phyloP scores from a whole-genome alignment of 805 yeast genomes.

The Metschnikowia lochheadii region DNA sequence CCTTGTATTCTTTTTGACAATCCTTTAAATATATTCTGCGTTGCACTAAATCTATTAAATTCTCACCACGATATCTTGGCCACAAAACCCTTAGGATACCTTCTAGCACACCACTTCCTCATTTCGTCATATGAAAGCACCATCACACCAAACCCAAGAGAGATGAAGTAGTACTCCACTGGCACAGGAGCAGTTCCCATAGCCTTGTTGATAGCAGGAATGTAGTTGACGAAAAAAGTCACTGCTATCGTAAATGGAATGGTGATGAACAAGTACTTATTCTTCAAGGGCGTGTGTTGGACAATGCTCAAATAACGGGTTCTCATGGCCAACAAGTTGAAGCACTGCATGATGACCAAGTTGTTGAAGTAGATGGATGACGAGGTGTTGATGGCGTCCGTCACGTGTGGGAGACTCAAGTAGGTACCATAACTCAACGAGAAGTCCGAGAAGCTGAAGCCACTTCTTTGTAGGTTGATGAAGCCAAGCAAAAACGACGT shows the following conservation, averaged over 20 bases:
- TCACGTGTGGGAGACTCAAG: constrained; percentile 20
- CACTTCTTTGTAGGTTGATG: constrained; percentile 32
- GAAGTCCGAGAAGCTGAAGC: constrained; percentile 32
- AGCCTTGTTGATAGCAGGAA: constrained; percentile 34
- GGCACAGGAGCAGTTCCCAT: constrained; percentile 39
- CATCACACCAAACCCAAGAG: constrained; percentile 42
- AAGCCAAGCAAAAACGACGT: constrained; percentile 40
- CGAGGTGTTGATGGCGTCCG: constrained; percentile 25
- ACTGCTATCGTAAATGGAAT: constrained; percentile 33
- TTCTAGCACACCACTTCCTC: constrained; percentile 35
- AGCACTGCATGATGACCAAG: constrained; percentile 45
- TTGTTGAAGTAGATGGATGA: constrained; percentile 46
- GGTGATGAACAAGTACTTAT: constrained; percentile 32
- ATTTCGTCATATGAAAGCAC: constrained; percentile 40
- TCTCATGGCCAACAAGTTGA: constrained; percentile 42
- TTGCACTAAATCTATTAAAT: too few species aligned
- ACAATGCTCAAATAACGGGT: constrained; percentile 40
- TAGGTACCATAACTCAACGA: constrained; percentile 34
- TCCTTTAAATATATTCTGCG: not conserved
- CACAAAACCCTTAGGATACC: constrained; percentile 32
- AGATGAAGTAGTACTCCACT: constrained; percentile 44
- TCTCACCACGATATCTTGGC: constrained; percentile 42
- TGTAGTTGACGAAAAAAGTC: constrained; percentile 41
- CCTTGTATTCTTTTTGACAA: too few species aligned
- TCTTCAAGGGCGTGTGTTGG: constrained; percentile 37